Base-by-base conservation (phyloP, 495 filamentous ascomycete genomes). In the Penicillium ucsense region DNA sequence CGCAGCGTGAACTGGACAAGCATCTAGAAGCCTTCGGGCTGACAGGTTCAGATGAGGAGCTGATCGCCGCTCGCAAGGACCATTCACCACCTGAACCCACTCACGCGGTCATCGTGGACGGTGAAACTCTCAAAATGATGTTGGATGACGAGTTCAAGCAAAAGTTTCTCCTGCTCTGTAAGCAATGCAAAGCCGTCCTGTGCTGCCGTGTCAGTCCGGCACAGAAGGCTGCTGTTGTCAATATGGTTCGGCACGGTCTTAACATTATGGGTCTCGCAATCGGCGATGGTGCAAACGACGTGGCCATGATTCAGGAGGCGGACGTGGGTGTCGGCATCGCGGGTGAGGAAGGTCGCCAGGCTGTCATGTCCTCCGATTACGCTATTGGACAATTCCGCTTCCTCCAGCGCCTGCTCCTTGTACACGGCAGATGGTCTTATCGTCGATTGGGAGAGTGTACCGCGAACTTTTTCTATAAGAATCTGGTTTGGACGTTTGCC, bases 401-500 rank as follows among this genome's bases (percentile, higher is more conserved):
- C 68, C 73, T 99, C 35, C 84, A 90, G 56, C 80, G 94, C 46
- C 77, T 99, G 40, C 79, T 97, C 44, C 79, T 99, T 39, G 90
- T 99, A 31, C 94, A 99, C 63, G 94, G 94, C 35, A 80, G 94
- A 50, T 99, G 92, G 88, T 94, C 88, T 34, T 99, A 99, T 66
- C 77, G 91, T 31, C 82, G 94, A 53, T 70, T 97, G 62, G 89
- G 81, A 42, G 94, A 99, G 75, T 85, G 86, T 30, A 95, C 91
- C 54, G 88, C 89, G 58, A 99, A 99, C 62, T 99, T 99, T 78
- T 99, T 99, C 74, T 99, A 99, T 78, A 99, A 99, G 86, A 97
- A 96, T 70, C 83, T 99, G 69, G 84, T 97, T 42, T 99, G 94
- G 94, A 95, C 89, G 10, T 88, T 96, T 57, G 80, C 88, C 28